Percentiles rank a stretch among this genome's conserved stretches.
These are phyloP conservation scores for Parascedosporium putredinis DNA, from an alignment of 2,329 filamentous ascomycete species.

Conservation along the genomic window DNA sequence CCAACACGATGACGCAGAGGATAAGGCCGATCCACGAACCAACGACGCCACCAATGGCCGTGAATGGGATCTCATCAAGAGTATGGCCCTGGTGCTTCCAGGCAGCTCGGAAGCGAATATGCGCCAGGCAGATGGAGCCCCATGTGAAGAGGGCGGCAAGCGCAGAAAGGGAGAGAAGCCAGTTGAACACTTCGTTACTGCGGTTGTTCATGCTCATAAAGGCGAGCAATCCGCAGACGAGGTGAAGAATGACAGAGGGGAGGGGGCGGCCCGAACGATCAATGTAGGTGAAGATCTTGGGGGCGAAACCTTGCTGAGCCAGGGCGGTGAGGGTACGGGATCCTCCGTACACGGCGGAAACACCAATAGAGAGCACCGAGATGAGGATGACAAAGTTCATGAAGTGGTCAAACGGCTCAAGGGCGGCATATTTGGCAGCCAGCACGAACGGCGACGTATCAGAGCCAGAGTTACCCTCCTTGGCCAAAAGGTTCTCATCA, in stretches of 20 bases:
- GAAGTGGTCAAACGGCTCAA: slow-evolving; percentile 35
- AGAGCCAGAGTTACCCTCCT: slow-evolving; percentile 18
- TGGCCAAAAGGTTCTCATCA: slow-evolving; percentile 31
- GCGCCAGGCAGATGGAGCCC: slow-evolving; percentile 53
- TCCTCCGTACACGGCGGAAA: slow-evolving; percentile 43
- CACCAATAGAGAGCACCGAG: slow-evolving; percentile 43
- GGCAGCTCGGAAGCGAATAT: slow-evolving; percentile 56
- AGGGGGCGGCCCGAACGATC: slow-evolving; percentile 43
- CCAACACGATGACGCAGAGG: slow-evolving; percentile 42
- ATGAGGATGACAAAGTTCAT: slow-evolving; percentile 45
- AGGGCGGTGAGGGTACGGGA: slow-evolving; percentile 46
- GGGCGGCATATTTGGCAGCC: slow-evolving; percentile 34
- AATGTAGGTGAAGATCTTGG: slow-evolving; percentile 41
- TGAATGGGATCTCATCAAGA: slow-evolving; percentile 56
- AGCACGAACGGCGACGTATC: slow-evolving; percentile 41
- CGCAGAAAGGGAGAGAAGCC: slow-evolving; percentile 54
- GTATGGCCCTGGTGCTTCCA: slow-evolving; percentile 48
- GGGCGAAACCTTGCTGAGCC: slow-evolving; percentile 44
- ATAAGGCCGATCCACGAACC: slow-evolving; percentile 53
- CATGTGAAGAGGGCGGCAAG: slow-evolving; percentile 55
- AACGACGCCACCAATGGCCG: slow-evolving; percentile 44
- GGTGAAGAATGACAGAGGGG: slow-evolving; percentile 30
- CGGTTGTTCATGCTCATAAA: slow-evolving; percentile 33
- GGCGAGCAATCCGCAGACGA: slow-evolving; percentile 36
- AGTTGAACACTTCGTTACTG: slow-evolving; percentile 46